A percentile compares a stretch with the other conserved stretches of the same genome.
Evolutionary conservation across 2,329 filamentous ascomycete species (phyloP).

Genomic region (Cyphellophora attinorum): DNA sequence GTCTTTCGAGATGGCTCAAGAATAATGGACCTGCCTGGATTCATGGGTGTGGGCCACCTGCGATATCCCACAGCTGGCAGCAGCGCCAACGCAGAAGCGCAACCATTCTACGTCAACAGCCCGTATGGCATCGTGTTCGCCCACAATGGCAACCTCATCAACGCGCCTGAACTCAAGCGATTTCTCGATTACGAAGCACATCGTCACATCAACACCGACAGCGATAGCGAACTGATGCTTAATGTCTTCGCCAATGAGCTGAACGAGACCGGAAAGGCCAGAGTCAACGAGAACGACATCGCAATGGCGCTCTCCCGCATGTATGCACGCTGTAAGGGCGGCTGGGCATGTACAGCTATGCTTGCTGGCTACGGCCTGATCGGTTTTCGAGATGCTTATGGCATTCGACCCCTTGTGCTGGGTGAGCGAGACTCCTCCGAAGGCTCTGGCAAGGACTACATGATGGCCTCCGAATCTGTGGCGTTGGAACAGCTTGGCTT

Average conservation of each 20-base stretch:
- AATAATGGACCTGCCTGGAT: conserved; percentile 66
- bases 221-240: conserved; percentile 76
- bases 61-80: conserved; percentile 85
- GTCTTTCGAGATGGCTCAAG: conserved; percentile 75
- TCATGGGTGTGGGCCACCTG: conserved; percentile 77
- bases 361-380: conserved; percentile 72
- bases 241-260: conserved; percentile 82
- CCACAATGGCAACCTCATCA: conserved; percentile 85
- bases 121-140: conserved; percentile 74
- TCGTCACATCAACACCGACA: conserved; percentile 83
- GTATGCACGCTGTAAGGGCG: conserved; percentile 64
- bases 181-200: conserved; percentile 71
- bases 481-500: conserved; percentile 76
- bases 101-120: conserved; percentile 86
- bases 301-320: conserved; percentile 63
- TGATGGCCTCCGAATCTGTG: conserved; percentile 84
- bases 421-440: conserved; percentile 63
- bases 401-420: conserved; percentile 73
- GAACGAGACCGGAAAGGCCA: conserved; percentile 69
- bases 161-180: conserved; percentile 58
- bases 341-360: conserved; percentile 74
- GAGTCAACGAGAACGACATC: conserved; percentile 68
- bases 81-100: conserved; percentile 73
- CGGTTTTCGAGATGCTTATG: conserved; percentile 69
- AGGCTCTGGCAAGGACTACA: conserved; percentile 65